Conservation (phyloP, 768 basidiomycete genomes). For the Termitomyces eurrhizus region DNA sequence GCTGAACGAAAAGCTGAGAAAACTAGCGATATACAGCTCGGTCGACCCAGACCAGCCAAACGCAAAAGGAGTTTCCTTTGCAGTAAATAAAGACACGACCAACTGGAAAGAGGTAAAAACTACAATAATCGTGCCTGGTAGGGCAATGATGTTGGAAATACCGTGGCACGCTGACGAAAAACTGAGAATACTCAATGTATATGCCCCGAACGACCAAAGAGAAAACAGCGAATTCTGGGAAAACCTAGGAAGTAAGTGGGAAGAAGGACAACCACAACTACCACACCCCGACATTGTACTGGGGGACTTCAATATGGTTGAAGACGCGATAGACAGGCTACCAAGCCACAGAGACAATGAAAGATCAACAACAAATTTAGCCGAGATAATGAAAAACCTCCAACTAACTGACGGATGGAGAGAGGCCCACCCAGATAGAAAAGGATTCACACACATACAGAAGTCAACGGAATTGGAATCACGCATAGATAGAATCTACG, state of each 20-base stretch:
- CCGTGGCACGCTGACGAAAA: neutral
- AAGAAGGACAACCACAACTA: too few relatives aligned
- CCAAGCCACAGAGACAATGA: neutral
- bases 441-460: neutral
- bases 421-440: neutral
- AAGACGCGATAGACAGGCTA: neutral
- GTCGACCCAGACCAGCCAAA: too few relatives aligned
- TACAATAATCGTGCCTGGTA: neutral
- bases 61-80: too few relatives aligned
- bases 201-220: neutral
- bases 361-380: neutral
- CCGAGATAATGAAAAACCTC: neutral
- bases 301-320: too few relatives aligned
- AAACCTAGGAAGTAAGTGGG: neutral
- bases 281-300: neutral
- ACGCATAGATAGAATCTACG: neutral
- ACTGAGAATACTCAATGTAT: neutral
- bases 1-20: too few relatives aligned
- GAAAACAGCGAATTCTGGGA: neutral
- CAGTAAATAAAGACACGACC: neutral
- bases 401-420: too few relatives aligned
- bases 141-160: neutral
- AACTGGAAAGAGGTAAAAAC: neutral
- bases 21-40: too few relatives aligned
- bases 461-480: neutral